Conservation (phyloP, 805 yeast genomes). For the Candida incommunis region DNA sequence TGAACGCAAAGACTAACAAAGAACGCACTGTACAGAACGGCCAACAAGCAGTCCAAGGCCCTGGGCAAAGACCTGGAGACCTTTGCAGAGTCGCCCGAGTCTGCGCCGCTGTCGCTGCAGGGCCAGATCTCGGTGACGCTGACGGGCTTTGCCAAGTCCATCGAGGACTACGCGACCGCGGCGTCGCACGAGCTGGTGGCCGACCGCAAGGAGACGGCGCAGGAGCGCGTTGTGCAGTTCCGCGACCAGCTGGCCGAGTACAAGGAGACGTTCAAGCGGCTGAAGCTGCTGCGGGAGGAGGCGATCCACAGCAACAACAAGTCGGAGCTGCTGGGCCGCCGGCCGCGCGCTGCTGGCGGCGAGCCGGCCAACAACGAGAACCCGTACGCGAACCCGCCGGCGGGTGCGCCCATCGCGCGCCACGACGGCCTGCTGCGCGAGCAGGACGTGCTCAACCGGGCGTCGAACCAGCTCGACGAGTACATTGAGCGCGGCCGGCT, state of each 20-base stretch:
- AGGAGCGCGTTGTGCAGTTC: conserved; percentile 47
- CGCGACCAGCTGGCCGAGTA: conserved; percentile 28
- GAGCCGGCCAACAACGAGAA: conserved; percentile 14
- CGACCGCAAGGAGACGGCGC: conserved; percentile 41
- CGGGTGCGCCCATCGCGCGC: conserved; percentile 16
- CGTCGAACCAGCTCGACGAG: conserved; percentile 75
- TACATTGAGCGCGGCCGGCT: conserved; percentile 80
- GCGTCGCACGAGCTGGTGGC: conserved; percentile 44
- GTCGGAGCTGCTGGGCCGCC: conserved; percentile 42
- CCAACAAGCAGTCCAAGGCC: conserved; percentile 68
- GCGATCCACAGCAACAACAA: conserved; percentile 31
- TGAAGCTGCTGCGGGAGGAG: conserved; percentile 43
- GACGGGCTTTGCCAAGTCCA: conserved; percentile 58
- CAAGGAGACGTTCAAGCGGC: conserved; percentile 34
- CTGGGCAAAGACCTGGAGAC: conserved; percentile 52
- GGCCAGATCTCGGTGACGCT: conserved; percentile 69
- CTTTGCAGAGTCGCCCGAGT: conserved; percentile 42
- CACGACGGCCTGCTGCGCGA: conserved; percentile 62
- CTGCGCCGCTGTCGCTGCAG: conserved; percentile 63
- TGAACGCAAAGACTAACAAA: conserved; percentile 10
- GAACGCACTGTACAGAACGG: conserved; percentile 87
- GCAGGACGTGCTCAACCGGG: conserved; percentile 38
- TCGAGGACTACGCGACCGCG: conserved; percentile 50
- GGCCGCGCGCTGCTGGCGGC: conserved; percentile 16
- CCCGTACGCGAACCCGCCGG: conserved; percentile 14